A percentile compares a stretch with the other conserved stretches of the same genome.
Evolutionary conservation across 2,329 filamentous ascomycete genomes (phyloP).

Genomic region (Dendryphion nanum): DNA sequence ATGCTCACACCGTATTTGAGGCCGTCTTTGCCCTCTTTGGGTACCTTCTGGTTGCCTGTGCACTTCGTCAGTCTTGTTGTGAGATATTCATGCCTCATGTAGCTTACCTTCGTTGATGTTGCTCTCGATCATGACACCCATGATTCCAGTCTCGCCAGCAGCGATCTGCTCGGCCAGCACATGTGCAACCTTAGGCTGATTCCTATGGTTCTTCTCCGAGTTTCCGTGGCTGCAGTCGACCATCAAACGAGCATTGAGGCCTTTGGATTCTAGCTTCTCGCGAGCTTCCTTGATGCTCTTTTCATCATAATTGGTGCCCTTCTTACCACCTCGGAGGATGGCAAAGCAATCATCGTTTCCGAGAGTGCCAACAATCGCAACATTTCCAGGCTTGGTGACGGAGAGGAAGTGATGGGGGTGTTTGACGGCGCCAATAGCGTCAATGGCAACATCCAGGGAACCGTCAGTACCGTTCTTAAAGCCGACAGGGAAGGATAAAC

Average conservation of each 20-base stretch:
- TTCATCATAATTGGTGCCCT: conserved; percentile 76
- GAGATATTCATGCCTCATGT: background rate
- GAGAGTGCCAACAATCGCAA: conserved; percentile 88
- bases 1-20: conserved; percentile 95
- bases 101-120: conserved; percentile 86
- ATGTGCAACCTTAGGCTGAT: conserved; percentile 90
- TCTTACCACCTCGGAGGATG: conserved; percentile 87
- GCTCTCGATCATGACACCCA: conserved; percentile 99
- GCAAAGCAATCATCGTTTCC: conserved; percentile 98
- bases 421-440: conserved; percentile 88
- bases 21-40: conserved; percentile 76
- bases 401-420: conserved; percentile 96
- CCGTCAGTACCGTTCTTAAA: conserved; percentile 99
- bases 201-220: conserved; percentile 93
- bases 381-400: conserved; percentile 93
- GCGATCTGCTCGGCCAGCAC: conserved; percentile 80
- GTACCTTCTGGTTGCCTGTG: conserved; percentile 83
- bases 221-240: conserved; percentile 98
- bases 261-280: conserved; percentile 71
- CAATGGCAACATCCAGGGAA: conserved; percentile 82
- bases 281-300: conserved; percentile 78
- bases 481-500: conserved; percentile 93
- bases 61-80: conserved; percentile 8
- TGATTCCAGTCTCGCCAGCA: conserved; percentile 79
- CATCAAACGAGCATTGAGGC: conserved; percentile 78